A percentile compares a stretch with the other conserved stretches of the same genome.
phyloP scores from a whole-genome alignment of 2,329 filamentous ascomycete species.

The Colletotrichum ledebouriae region DNA sequence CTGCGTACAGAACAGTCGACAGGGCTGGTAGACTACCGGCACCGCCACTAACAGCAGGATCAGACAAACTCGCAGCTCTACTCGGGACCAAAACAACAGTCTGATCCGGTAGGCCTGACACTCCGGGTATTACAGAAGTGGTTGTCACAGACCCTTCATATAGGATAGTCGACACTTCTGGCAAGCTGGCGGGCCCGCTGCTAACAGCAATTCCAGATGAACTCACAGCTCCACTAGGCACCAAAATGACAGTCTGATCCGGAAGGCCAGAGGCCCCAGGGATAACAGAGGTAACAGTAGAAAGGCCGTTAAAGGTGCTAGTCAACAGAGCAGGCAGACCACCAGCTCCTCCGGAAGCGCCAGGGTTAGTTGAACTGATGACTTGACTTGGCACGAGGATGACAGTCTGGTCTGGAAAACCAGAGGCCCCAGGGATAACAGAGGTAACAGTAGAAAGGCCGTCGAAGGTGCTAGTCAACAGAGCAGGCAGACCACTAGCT shows the following conservation, averaged over 20 bases:
- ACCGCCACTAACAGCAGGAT: background rate
- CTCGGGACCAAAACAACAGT: background rate
- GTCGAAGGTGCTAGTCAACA: background rate
- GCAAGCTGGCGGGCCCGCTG: too few species aligned
- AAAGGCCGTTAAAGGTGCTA: background rate
- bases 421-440: background rate
- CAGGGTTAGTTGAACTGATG: background rate
- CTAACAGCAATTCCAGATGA: too few species aligned
- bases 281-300: background rate
- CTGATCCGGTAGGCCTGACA: constrained; percentile 2
- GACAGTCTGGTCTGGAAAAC: background rate
- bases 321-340: background rate
- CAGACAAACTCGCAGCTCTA: background rate
- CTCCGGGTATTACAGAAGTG: constrained; percentile 1
- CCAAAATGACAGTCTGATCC: background rate
- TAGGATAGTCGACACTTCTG: constrained; percentile 1
- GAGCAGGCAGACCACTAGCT: background rate
- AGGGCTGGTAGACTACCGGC: background rate
- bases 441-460: background rate
- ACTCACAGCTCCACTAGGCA: too few species aligned
- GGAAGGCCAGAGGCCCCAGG: background rate
- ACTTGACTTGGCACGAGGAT: too few species aligned
- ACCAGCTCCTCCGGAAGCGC: too few species aligned
- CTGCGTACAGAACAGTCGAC: background rate
- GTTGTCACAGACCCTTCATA: constrained; percentile 17